Base-by-base conservation (phyloP, 805 yeast genomes). In the Ogataea neopini region DNA sequence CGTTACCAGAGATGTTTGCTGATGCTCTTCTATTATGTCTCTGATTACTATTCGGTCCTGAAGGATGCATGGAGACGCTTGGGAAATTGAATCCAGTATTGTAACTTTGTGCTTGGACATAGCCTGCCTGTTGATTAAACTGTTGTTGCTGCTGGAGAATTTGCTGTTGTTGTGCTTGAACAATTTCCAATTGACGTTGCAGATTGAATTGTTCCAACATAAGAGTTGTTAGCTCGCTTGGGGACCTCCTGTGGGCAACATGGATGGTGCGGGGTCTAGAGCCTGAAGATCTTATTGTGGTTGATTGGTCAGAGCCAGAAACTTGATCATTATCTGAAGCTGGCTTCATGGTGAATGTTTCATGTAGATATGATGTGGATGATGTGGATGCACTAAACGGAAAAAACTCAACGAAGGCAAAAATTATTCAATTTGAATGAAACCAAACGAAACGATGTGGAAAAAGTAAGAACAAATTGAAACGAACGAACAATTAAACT, bases 161-260 rank as follows among this genome's bases (percentile, higher is more conserved):
- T 59, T 88, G 96, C 66, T 89, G 95, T 64, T 88, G 97, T 63
- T 91, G 97, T 18, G 86, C 91, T 65, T 90, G 96, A 2, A 89
- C 96, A 54, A 81, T 75, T 59, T 94, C 97, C 71, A 91, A 76
- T 64, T 92, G 97, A 59, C 92, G 90, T 68, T 94, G 97, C 49
- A 94, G 75, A 48, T 85, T 83, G 64, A 86, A 81, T 63, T 87
- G 95, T 68, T 92, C 98, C 60, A 88, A 75, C 96, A 92, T 92
- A 54, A 92, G 73, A 46, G 86, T 86, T 2, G 98, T 92, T 64
- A 94, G 75, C 66, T 94, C 99, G 57, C 91, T 82, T n/a, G 97
- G 97, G 2, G 97, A 86, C 51, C 96, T 79, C 61, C 98, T 80
- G 62, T 94, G 98, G n/a, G 98, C 98, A 54, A 92, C 90, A 69